Percentiles rank a stretch among this genome's conserved stretches.
These are phyloP conservation scores for Beauveria bassiana DNA, from an alignment of 2,329 filamentous ascomycete genomes.

Conservation along the genomic window DNA sequence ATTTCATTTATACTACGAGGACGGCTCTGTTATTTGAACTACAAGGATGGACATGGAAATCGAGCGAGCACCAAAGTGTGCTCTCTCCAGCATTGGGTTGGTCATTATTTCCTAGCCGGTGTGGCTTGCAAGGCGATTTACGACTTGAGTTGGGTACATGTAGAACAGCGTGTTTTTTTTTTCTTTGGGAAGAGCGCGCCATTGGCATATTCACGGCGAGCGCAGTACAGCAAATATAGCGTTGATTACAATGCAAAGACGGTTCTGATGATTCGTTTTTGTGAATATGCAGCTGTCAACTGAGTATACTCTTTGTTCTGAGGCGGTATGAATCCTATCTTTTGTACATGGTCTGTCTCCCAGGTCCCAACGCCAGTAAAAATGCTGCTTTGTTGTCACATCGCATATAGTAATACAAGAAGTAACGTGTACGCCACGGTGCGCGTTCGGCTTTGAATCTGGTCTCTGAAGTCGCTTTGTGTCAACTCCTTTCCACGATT, in stretches of 20 bases:
- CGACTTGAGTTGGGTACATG: constrained; percentile 9
- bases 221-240: neutral
- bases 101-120: neutral
- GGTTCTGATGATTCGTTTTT: neutral
- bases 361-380: neutral
- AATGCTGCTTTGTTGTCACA: neutral
- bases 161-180: neutral
- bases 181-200: neutral
- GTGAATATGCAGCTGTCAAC: neutral
- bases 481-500: too few relatives aligned
- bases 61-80: neutral
- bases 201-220: constrained; percentile 5
- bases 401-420: constrained; percentile 6
- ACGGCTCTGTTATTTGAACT: neutral
- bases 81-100: neutral
- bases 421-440: neutral
- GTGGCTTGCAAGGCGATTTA: neutral
- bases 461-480: too few relatives aligned
- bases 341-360: constrained; percentile 2
- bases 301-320: neutral
- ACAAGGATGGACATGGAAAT: too few relatives aligned
- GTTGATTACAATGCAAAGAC: neutral
- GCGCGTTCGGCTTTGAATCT: neutral
- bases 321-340: neutral
- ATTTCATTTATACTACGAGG: neutral